Base-by-base conservation (phyloP, 208 protist species). In the Wallacemonas sp. region DNA sequence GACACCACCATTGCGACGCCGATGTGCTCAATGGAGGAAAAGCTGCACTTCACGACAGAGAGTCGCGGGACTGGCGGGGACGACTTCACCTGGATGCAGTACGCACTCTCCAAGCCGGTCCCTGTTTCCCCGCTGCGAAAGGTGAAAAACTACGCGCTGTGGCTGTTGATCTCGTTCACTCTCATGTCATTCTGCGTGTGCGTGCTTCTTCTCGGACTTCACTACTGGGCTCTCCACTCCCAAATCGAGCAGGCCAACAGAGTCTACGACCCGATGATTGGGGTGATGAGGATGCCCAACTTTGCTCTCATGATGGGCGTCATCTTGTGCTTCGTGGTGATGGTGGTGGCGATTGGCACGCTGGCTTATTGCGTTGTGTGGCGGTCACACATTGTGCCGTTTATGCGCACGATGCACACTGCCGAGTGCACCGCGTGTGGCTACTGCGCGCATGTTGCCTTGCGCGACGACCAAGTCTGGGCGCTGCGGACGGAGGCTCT, bases 201-300 rank as follows among this genome's bases (percentile, higher is more conserved):
- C 12, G 44, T 76, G 4, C 26, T 83, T 26, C 30, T 87, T 30
- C 69, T 87, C 23, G 67, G 70, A 2, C 46, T 87, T 9, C 68
- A 87, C 65, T 87, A 68, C 64, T 87, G 74, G 71, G 73, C 70
- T 23, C 61, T 66, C 12, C 58, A 47, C 17, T 5, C 61, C 24
- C 61, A 78, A 49, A 44, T 74, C 29, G 32, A 14, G 32, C 21
- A 38, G 16, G 34, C 27, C 21, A 57, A 57, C 63, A 19, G 29
- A 1, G 9, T 29, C 4, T 12, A 19, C 21, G 8, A 46, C 38
- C 19, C 44, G 17, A 61, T 66, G n/a, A 24, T 70, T 23, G 76
- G 73, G 0, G 8, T 32, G 2, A 75, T 85, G 67, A 21, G 39
- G 16, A 44, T 17, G 12, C 46, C 70, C 0, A 24, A 30, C 14